Percentiles rank a stretch among this genome's conserved stretches.
Conservation (phyloP, 768 basidiomycete species). For the Rubroboletus satanas region DNA sequence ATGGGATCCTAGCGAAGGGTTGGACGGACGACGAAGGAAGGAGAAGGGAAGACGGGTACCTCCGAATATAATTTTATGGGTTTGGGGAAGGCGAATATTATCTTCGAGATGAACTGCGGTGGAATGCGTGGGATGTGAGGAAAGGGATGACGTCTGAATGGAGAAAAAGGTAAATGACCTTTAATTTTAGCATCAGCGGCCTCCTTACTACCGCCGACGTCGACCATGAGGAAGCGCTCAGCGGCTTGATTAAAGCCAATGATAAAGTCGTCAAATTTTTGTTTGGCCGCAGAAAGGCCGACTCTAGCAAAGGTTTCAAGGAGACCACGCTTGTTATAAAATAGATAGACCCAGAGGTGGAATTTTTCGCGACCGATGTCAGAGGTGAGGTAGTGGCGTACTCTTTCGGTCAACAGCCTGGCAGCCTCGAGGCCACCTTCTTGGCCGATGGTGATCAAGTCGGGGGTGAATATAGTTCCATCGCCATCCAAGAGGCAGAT, state of each 20-base stretch:
- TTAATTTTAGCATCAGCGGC: constrained; percentile 74
- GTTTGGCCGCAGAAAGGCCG: constrained; percentile 32
- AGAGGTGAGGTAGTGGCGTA: constrained; percentile 23
- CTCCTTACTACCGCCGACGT: constrained; percentile 70
- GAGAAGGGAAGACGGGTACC: constrained; percentile 35
- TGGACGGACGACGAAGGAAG: constrained; percentile 2
- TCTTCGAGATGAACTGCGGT: constrained; percentile 38
- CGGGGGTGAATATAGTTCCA: constrained; percentile 51
- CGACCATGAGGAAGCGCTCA: constrained; percentile 63
- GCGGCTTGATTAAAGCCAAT: constrained; percentile 68
- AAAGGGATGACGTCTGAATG: not conserved
- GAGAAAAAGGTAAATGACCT: constrained; percentile 38
- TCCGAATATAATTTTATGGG: constrained; percentile 63
- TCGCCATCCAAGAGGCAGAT: constrained; percentile 63
- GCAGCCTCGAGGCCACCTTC: constrained; percentile 58
- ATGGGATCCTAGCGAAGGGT: constrained; percentile 50
- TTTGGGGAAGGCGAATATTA: constrained; percentile 53
- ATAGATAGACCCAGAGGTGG: constrained; percentile 61
- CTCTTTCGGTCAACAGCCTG: constrained; percentile 37
- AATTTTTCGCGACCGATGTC: constrained; percentile 27
- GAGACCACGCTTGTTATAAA: constrained; percentile 61
- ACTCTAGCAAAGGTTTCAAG: constrained; percentile 43
- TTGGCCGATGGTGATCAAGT: constrained; percentile 52
- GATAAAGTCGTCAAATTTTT: constrained; percentile 60
- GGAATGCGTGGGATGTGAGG: constrained; percentile 8